Evolutionary conservation across 1,284 basidiomycete genomes (phyloP).

Genomic region (Gymnopus androsaceus): DNA sequence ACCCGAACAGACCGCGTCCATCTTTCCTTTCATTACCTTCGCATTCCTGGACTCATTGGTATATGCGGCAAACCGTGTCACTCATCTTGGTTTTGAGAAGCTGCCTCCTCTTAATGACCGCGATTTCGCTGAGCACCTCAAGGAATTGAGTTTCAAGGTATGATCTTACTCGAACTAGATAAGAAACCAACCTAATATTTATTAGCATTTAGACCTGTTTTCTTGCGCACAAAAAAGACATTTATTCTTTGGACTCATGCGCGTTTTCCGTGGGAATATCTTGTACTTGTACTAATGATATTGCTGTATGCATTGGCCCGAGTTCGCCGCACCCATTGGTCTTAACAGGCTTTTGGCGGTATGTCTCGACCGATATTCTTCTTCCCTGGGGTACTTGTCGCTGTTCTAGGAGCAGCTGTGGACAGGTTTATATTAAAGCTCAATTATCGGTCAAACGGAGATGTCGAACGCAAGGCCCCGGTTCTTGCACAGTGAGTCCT

Average conservation of each 20-base stretch:
- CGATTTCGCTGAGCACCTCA: constrained; percentile 44
- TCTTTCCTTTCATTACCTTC: constrained; percentile 56
- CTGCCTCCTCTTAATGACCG: constrained; percentile 63
- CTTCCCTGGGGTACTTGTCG: constrained; percentile 36
- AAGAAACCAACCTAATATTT: constrained; percentile 33
- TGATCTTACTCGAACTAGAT: too few relatives aligned
- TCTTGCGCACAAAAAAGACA: constrained; percentile 33
- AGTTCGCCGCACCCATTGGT: constrained; percentile 32
- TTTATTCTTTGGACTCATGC: constrained; percentile 37
- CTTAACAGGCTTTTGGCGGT: constrained; percentile 42
- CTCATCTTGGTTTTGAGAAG: constrained; percentile 44
- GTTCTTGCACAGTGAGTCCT: constrained; percentile 46
- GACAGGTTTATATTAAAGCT: constrained; percentile 66
- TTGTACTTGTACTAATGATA: constrained; percentile 36
- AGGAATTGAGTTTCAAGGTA: constrained; percentile 39
- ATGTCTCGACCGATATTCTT: constrained; percentile 41
- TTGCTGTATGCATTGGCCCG: constrained; percentile 33
- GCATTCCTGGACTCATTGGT: constrained; percentile 60
- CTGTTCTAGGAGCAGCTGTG: constrained; percentile 33
- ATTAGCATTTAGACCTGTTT: constrained; percentile 45
- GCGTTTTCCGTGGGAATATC: constrained; percentile 40
- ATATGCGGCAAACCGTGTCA: constrained; percentile 42
- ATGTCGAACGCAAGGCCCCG: constrained; percentile 72
- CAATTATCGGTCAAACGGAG: constrained; percentile 78
- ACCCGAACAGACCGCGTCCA: constrained; percentile 71